Evolutionary conservation across 495 filamentous ascomycete genomes (phyloP), one percentile per base, ranked within the genome.

Genomic region (Aspergillus baeticus): DNA sequence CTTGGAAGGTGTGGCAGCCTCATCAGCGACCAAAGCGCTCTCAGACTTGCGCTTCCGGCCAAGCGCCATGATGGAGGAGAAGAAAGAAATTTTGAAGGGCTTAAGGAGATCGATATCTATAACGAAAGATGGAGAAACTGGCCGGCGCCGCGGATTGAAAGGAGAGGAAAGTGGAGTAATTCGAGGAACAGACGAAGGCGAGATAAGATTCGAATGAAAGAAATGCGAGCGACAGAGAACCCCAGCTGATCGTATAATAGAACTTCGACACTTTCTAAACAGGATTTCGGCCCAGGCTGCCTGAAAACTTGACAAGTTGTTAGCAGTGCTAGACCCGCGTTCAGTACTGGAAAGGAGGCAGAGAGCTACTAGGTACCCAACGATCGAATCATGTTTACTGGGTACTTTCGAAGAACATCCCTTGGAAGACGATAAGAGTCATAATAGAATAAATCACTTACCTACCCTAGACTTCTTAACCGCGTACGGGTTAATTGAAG

Each of bases 41-140:
- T 61, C 64, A 11, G 66, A 61, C 55, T 67, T 72, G 55, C 69
- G 69, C 59, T 63, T 66, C 43, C 37, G 54, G 10, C 65, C 64
- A 22, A 57, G 54, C 33, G 66, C 59, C 69, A 71, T 71, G 54
- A 17, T 47, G 23, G 42, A 26, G 33, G 22, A 5, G 18, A 36
- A 26, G 13, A 48, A 52, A n/a, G 51, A 21, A 38, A 21, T 49
- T 37, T 43, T 20, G 43, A 44, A 10, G 46, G 36, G 23, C 36
- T 20, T 17, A 20, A 23, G 17, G 10, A 58, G 45, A 44, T 46
- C n/a, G 31, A 57, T 43, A 38, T 50, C 39, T 21, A 46, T 45
- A 49, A 42, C 41, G 53, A 51, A 41, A 48, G 43, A 44, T 34
- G 54, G 26, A 38, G 14, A 44, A 13, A 37, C 7, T 31, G 17